phyloP scores from a whole-genome alignment of 139 green algal species.

The Auxenochlorella pyrenoidosa region DNA sequence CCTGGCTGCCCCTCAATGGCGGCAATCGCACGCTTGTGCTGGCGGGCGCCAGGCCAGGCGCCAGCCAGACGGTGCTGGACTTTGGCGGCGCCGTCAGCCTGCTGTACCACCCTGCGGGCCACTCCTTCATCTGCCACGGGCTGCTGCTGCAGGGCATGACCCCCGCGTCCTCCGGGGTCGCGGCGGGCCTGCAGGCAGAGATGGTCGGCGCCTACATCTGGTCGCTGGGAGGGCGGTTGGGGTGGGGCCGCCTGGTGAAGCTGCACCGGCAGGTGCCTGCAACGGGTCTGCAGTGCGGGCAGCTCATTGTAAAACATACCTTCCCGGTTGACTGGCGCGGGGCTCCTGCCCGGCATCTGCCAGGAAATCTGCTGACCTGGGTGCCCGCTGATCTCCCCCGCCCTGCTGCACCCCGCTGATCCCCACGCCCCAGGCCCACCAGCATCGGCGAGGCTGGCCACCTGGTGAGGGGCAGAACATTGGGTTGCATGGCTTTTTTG shows the following conservation, averaged over 20 bases:
- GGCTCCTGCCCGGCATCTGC: too few relatives aligned
- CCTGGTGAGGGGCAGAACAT: too few relatives aligned
- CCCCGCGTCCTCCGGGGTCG: neutral
- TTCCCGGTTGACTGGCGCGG: too few relatives aligned
- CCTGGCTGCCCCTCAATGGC: constrained; percentile 4
- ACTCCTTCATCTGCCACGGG: neutral
- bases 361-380: too few relatives aligned
- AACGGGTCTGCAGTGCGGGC: too few relatives aligned
- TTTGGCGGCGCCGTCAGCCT: neutral
- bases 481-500: neutral
- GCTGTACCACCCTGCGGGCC: neutral
- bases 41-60: neutral
- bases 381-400: too few relatives aligned
- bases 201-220: neutral
- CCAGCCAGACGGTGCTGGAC: neutral
- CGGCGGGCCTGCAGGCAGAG: neutral
- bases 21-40: constrained; percentile 10
- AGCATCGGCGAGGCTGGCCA: neutral
- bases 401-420: too few relatives aligned
- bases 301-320: too few relatives aligned
- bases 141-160: neutral
- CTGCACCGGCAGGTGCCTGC: too few relatives aligned
- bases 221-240: too few relatives aligned
- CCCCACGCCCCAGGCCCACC: neutral
- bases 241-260: too few relatives aligned